A percentile compares a stretch with the other conserved stretches of the same genome.
These are phyloP conservation scores for Lumnitzera racemosa DNA, from an alignment of 345 rosid genomes.

Conservation along the genomic window DNA sequence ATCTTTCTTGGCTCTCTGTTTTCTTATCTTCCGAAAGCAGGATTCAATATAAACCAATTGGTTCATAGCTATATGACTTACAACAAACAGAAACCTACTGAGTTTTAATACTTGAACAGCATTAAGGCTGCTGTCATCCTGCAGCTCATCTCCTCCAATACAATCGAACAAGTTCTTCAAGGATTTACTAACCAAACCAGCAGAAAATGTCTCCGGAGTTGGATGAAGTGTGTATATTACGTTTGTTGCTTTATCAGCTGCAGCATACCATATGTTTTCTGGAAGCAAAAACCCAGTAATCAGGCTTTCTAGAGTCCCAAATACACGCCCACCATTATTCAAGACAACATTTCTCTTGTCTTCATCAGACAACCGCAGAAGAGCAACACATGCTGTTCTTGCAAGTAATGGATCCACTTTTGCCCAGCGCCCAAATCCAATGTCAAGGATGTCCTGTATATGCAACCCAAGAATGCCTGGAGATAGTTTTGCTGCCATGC, in stretches of 20 bases:
- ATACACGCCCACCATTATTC: conserved; percentile 63
- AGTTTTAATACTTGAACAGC: conserved; percentile 69
- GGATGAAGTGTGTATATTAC: conserved; percentile 77
- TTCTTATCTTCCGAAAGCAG: conserved; percentile 71
- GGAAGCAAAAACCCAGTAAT: conserved; percentile 83
- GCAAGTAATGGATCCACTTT: conserved; percentile 93
- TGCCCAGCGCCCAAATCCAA: conserved; percentile 99
- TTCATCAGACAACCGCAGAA: conserved; percentile 80
- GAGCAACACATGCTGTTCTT: conserved; percentile 80
- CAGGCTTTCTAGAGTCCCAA: conserved; percentile 69
- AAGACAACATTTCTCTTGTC: conserved; percentile 67
- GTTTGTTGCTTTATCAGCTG: conserved; percentile 89
- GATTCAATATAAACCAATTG: conserved; percentile 91
- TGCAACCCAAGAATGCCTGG: conserved; percentile 71
- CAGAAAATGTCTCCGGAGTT: conserved; percentile 78
- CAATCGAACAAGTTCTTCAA: conserved; percentile 49
- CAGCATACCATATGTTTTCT: conserved; percentile 77
- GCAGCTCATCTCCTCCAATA: conserved; percentile 37
- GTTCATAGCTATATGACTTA: conserved; percentile 90
- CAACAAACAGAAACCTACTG: conserved; percentile 72
- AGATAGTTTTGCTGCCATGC: conserved; percentile 97
- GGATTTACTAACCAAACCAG: conserved; percentile 60
- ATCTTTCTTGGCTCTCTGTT: conserved; percentile 61
- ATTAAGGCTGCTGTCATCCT: conserved; percentile 36
- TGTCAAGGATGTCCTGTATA: conserved; percentile 91